Evolutionary conservation across 176 grass and related monocot genomes (phyloP).

Genomic region (Oryza coarctata): DNA sequence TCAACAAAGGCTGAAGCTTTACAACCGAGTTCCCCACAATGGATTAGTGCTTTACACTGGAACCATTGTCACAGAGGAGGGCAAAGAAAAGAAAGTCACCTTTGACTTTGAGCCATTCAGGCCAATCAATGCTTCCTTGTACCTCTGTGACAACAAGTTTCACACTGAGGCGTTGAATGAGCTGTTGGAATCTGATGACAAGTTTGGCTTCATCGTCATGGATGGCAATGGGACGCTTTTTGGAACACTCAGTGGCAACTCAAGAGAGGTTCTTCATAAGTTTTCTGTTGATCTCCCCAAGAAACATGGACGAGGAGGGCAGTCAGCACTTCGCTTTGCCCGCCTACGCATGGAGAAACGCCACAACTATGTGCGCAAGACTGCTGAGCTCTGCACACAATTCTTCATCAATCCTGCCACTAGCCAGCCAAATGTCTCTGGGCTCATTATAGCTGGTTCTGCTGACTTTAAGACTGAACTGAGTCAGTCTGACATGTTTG

Average conservation of each 20-base stretch:
- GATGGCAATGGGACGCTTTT: slow-evolving; percentile 47
- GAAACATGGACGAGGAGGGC: slow-evolving; percentile 51
- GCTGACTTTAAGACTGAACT: slow-evolving; percentile 51
- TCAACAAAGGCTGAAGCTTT: slow-evolving; percentile 41
- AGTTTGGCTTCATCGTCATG: slow-evolving; percentile 52
- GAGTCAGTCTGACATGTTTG: slow-evolving; percentile 50
- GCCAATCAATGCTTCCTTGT: slow-evolving; percentile 44
- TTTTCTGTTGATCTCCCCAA: slow-evolving; percentile 52
- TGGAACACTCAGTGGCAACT: slow-evolving; percentile 47
- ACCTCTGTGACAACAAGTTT: slow-evolving; percentile 54
- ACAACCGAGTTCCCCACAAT: slow-evolving; percentile 32
- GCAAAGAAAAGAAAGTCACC: slow-evolving; percentile 42
- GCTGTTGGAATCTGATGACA: slow-evolving; percentile 48
- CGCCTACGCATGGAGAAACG: slow-evolving; percentile 51
- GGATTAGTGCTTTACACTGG: slow-evolving; percentile 38
- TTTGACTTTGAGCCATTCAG: slow-evolving; percentile 46
- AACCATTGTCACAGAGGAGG: slow-evolving; percentile 26
- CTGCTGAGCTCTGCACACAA: slow-evolving; percentile 38
- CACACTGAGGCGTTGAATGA: slow-evolving; percentile 45
- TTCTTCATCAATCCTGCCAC: slow-evolving; percentile 47
- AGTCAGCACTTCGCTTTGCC: slow-evolving; percentile 44
- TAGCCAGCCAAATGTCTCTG: slow-evolving; percentile 46
- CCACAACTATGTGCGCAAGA: slow-evolving; percentile 42
- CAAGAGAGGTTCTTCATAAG: slow-evolving; percentile 39
- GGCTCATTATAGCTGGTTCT: slow-evolving; percentile 50